A percentile compares a stretch with the other conserved stretches of the same genome.
Evolutionary conservation across 2,329 filamentous ascomycete species (phyloP).

Genomic region (Alternaria rosae): DNA sequence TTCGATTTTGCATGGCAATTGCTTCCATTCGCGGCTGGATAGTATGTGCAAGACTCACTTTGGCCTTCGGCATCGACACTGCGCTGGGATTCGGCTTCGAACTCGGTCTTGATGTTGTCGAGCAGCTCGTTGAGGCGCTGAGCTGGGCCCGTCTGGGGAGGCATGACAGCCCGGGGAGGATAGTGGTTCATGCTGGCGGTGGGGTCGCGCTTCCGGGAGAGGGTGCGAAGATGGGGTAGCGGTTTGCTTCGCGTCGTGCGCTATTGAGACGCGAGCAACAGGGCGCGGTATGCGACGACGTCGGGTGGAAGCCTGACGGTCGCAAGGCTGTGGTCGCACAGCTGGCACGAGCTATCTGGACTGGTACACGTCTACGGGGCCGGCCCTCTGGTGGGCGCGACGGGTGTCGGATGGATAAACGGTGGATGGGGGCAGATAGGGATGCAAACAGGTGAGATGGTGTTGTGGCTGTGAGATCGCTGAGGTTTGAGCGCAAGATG

Average conservation of each 20-base stretch:
- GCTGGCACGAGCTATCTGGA: slow-evolving; percentile 15
- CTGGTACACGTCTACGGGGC: slow-evolving; percentile 15
- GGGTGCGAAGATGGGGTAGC: background rate
- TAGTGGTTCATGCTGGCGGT: slow-evolving; percentile 70
- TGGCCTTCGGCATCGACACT: slow-evolving; percentile 91
- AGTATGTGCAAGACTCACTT: slow-evolving; percentile 68
- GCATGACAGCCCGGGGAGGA: slow-evolving; percentile 80
- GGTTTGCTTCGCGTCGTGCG: slow-evolving; percentile 10
- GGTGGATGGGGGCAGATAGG: slow-evolving; percentile 11
- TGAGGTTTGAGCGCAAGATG: slow-evolving; percentile 26
- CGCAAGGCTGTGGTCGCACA: slow-evolving; percentile 33
- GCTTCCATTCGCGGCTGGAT: background rate
- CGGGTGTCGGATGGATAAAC: slow-evolving; percentile 26
- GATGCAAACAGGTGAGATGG: slow-evolving; percentile 19
- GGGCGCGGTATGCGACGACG: slow-evolving; percentile 25
- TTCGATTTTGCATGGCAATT: background rate
- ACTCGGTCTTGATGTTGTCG: slow-evolving; percentile 89
- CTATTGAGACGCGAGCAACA: slow-evolving; percentile 12
- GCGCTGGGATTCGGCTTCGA: slow-evolving; percentile 82
- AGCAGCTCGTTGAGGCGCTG: slow-evolving; percentile 88
- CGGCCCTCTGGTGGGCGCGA: slow-evolving; percentile 36
- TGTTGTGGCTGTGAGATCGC: slow-evolving; percentile 16
- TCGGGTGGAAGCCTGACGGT: slow-evolving; percentile 17
- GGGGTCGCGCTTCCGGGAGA: background rate
- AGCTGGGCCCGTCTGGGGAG: slow-evolving; percentile 63